A percentile compares a stretch with the other conserved stretches of the same genome.
phyloP scores from a whole-genome alignment of 352 stramenopile genomes.

The Phytopythium delawarense region DNA sequence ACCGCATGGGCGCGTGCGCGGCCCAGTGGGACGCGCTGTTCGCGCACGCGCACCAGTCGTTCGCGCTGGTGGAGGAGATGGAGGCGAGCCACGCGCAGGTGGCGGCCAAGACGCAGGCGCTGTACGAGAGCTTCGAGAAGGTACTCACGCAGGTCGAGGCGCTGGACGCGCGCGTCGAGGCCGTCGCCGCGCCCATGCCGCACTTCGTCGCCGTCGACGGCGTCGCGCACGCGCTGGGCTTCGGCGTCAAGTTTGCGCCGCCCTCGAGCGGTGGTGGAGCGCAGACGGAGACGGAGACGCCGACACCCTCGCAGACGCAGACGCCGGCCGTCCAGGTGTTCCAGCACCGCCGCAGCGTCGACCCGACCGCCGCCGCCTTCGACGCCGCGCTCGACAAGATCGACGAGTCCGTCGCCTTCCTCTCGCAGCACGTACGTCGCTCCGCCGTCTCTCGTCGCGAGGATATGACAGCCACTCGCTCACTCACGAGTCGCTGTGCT shows the following conservation, averaged over 20 bases:
- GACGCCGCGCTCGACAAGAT: slow-evolving; percentile 63
- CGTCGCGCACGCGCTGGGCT: slow-evolving; percentile 53
- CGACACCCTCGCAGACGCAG: slow-evolving; percentile 1
- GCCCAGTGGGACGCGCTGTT: slow-evolving; percentile 39
- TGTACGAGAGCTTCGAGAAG: slow-evolving; percentile 79
- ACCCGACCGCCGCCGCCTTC: slow-evolving; percentile 63
- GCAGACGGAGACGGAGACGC: neutral
- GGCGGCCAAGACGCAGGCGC: slow-evolving; percentile 60
- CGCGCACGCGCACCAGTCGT: slow-evolving; percentile 51
- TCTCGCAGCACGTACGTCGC: slow-evolving; percentile 60
- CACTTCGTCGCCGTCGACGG: slow-evolving; percentile 67
- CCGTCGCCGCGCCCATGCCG: slow-evolving; percentile 61
- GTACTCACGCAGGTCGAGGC: slow-evolving; percentile 55
- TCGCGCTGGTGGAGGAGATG: slow-evolving; percentile 75
- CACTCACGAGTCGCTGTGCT: neutral
- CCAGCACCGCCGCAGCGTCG: slow-evolving; percentile 66
- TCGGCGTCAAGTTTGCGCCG: slow-evolving; percentile 61
- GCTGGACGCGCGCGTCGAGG: slow-evolving; percentile 54
- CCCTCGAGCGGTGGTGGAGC: slow-evolving; percentile 16
- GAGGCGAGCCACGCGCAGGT: slow-evolving; percentile 77
- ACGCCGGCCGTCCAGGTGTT: slow-evolving; percentile 66
- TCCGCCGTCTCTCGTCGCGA: neutral
- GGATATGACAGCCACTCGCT: neutral
- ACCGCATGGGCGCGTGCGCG: slow-evolving; percentile 25
- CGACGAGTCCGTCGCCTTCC: slow-evolving; percentile 55